Evolutionary conservation across 2,329 filamentous ascomycete species (phyloP).

Genomic region (Aspergillus luchuensis): DNA sequence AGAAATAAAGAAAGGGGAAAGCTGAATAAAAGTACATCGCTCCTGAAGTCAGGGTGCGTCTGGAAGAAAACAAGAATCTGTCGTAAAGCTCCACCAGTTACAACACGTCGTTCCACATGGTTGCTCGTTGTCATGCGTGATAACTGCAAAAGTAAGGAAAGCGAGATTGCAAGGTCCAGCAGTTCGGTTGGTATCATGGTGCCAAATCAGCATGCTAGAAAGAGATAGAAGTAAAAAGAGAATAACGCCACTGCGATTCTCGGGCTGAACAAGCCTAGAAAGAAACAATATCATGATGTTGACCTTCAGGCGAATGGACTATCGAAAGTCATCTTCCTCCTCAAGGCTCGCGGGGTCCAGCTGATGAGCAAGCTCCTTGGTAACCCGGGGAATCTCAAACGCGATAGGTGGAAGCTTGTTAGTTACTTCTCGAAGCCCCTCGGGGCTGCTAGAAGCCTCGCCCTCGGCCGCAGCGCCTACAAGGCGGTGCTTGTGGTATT

Average conservation of each 20-base stretch:
- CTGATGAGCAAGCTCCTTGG: conserved; percentile 68
- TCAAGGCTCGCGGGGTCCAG: conserved; percentile 45
- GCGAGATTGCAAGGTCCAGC: conserved; percentile 12
- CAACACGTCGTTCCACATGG: conserved; percentile 29
- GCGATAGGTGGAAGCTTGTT: conserved; percentile 77
- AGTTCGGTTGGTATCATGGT: conserved; percentile 11
- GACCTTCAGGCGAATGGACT: conserved; percentile 15
- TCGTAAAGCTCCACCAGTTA: conserved; percentile 25
- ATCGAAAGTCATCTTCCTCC: conserved; percentile 46
- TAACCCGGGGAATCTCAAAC: conserved; percentile 82
- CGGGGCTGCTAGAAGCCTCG: conserved; percentile 58
- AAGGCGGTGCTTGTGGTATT: conserved; percentile 66
- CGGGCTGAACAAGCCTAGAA: not conserved
- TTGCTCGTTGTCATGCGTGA: conserved; percentile 30
- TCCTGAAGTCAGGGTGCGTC: conserved; percentile 15
- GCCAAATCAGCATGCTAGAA: conserved; percentile 13
- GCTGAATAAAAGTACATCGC: conserved; percentile 14
- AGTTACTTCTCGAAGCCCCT: conserved; percentile 59
- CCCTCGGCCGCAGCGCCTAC: conserved; percentile 65
- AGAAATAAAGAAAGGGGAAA: conserved; percentile 7
- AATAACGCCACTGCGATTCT: not conserved
- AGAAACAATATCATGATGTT: conserved; percentile 3
- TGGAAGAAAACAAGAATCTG: conserved; percentile 12
- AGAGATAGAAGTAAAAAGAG: conserved; percentile 11
- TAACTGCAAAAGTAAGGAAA: conserved; percentile 20